phyloP scores from a whole-genome alignment of 73 alveolate genomes.

The Strombidium stylifer region DNA sequence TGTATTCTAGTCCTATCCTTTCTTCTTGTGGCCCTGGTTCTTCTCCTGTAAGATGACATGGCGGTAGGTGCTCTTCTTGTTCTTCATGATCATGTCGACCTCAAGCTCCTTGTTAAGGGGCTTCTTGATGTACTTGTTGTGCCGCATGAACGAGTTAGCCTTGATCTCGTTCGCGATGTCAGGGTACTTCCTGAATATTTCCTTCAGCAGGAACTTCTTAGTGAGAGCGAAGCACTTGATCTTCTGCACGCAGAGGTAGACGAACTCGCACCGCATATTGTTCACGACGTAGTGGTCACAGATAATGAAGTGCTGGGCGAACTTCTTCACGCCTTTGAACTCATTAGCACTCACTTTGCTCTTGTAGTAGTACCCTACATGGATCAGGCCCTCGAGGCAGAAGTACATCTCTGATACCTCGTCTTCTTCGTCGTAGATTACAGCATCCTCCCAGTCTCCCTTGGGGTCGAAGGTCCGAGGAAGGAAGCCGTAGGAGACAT shows the following conservation, averaged over 20 bases:
- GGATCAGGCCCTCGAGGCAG: slow-evolving; percentile 79
- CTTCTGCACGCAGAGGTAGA: slow-evolving; percentile 43
- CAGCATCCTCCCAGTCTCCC: slow-evolving; percentile 59
- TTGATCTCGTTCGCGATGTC: slow-evolving; percentile 33
- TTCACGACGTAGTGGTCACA: slow-evolving; percentile 58
- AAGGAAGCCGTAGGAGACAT: slow-evolving; percentile 59
- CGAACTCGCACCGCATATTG: slow-evolving; percentile 51
- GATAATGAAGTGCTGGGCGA: slow-evolving; percentile 16
- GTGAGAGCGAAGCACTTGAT: slow-evolving; percentile 56
- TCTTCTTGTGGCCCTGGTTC: no score
- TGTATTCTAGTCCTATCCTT: no score
- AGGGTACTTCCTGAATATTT: slow-evolving; percentile 50
- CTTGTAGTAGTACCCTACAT: slow-evolving; percentile 47
- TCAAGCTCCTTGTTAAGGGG: slow-evolving; percentile 38
- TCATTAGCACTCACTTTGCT: slow-evolving; percentile 2
- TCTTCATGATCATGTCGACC: slow-evolving; percentile 32
- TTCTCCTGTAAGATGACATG: slow-evolving; percentile 28
- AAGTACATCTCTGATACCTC: slow-evolving; percentile 90
- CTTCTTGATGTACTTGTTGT: slow-evolving; percentile 20
- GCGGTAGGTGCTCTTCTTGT: slow-evolving; percentile 43
- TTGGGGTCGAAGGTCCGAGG: slow-evolving; percentile 56
- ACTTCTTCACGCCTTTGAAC: slow-evolving; percentile 25
- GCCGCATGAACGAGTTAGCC: slow-evolving; percentile 24
- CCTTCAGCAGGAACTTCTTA: slow-evolving; percentile 26
- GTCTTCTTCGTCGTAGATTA: slow-evolving; percentile 69